These are phyloP conservation scores for Theileria orientalis DNA, from an alignment of 169 alveolate genomes.

Conservation along the genomic window DNA sequence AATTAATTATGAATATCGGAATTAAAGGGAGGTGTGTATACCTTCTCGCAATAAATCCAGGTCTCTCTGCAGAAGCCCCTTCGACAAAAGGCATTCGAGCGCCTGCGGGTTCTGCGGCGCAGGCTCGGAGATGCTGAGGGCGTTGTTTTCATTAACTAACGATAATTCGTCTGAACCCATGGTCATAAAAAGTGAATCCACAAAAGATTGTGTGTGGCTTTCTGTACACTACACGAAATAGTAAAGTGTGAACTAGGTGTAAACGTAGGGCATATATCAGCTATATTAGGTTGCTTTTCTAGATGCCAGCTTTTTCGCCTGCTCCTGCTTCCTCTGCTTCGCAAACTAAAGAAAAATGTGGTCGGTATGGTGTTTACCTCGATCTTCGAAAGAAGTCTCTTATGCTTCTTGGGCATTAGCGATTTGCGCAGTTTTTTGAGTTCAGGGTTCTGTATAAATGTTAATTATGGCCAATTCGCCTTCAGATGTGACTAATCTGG, in stretches of 20 bases:
- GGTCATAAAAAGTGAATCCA: slow-evolving; percentile 27
- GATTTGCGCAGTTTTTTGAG: slow-evolving; percentile 47
- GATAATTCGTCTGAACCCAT: slow-evolving; percentile 59
- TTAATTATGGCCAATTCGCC: background rate
- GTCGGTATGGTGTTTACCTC: slow-evolving; percentile 37
- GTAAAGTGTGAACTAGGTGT: background rate
- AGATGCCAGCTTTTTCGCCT: slow-evolving; percentile 44
- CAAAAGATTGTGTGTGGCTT: slow-evolving; percentile 6
- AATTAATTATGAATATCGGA: background rate
- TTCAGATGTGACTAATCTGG: background rate
- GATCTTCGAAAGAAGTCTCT: slow-evolving; percentile 55
- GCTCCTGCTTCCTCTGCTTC: slow-evolving; percentile 44
- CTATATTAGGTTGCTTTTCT: slow-evolving; percentile 16
- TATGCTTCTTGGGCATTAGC: slow-evolving; percentile 58
- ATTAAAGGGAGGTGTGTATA: slow-evolving; percentile 10
- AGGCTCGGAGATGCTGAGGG: slow-evolving; percentile 62
- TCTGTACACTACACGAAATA: slow-evolving; percentile 4
- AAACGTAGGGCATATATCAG: background rate
- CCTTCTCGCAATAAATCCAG: slow-evolving; percentile 88
- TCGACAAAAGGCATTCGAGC: slow-evolving; percentile 79
- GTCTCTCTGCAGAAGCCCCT: slow-evolving; percentile 86
- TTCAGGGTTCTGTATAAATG: slow-evolving; percentile 44
- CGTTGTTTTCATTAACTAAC: slow-evolving; percentile 30
- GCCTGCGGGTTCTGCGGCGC: slow-evolving; percentile 73
- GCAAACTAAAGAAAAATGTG: slow-evolving; percentile 22